Evolutionary conservation across 176 grass and related monocot species (phyloP), one percentile per base, ranked within the genome.

Genomic region (Stipa capillata): DNA sequence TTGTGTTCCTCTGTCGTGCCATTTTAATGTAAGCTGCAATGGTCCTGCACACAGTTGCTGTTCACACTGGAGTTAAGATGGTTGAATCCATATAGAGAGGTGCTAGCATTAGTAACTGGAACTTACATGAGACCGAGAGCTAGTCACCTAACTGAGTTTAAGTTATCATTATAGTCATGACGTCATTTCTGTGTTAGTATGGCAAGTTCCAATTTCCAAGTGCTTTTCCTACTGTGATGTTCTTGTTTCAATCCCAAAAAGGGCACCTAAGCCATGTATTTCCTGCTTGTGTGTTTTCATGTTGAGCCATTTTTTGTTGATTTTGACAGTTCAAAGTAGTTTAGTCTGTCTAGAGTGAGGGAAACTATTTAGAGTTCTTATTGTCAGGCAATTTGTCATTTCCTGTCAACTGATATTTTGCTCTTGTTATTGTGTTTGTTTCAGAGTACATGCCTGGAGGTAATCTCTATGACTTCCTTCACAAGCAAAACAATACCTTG

Each of bases 401-500:
- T 68, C 27, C 12, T 69, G 3, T 18, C 5, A 29, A 36, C 28
- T 76, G 28, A 60, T 78, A 37, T 45, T 59, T 57, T 58, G 31
- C 32, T 58, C 27, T 37, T 66, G 32, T 65, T 41, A n/a, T 76
- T 80, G 16, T 48, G 11, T 87, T 5, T 90, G 24, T 77, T 67
- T 84, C 80, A 98, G 96, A 98, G 62, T 95, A 92, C 53, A 90
- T 98, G 86, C 70, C 85, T 63, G 86, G 88, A 67, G 96, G 96
- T 45, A 98, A 94, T 84, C 84, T 98, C 15, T 98, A 98, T 61
- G 96, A 98, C 40, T 93, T 87, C 88, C 89, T 98, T 69, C 96
- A 91, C 65, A 95, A 87, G 85, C 9, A 84, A 51, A 83, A 87
- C 2, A 87, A 85, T 17, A 82, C 41, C 77, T 87, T 98, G 88